Percentiles rank a stretch among this genome's conserved stretches.
Conservation (phyloP, 2,329 filamentous ascomycete genomes). For the Fusarium protoensiforme region DNA sequence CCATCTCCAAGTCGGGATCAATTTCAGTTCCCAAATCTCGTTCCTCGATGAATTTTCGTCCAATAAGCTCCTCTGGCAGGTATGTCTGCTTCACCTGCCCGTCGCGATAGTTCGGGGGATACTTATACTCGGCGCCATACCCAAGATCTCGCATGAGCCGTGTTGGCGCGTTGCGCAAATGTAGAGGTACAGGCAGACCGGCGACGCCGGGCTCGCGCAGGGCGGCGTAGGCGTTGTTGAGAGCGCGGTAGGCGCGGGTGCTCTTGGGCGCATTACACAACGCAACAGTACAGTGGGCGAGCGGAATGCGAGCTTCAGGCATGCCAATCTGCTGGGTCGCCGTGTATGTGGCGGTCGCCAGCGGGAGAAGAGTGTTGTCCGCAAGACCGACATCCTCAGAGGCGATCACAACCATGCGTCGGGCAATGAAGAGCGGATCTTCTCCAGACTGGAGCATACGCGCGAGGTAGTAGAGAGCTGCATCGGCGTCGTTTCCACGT, state of each 20-base stretch:
- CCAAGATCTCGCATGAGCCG: constrained; percentile 92
- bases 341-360: constrained; percentile 87
- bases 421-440: constrained; percentile 91
- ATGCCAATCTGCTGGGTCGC: constrained; percentile 94
- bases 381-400: constrained; percentile 94
- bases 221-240: constrained; percentile 83
- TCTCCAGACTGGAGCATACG: constrained; percentile 97
- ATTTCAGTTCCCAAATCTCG: constrained; percentile 81
- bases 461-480: constrained; percentile 91
- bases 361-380: constrained; percentile 82
- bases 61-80: constrained; percentile 80
- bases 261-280: constrained; percentile 85
- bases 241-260: constrained; percentile 83
- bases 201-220: constrained; percentile 87
- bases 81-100: constrained; percentile 90
- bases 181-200: constrained; percentile 82
- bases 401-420: constrained; percentile 93
- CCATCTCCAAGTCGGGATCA: constrained; percentile 73
- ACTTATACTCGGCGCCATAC: constrained; percentile 93
- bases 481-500: constrained; percentile 86
- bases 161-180: constrained; percentile 92
- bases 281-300: constrained; percentile 88
- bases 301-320: constrained; percentile 92
- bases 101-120: constrained; percentile 89
- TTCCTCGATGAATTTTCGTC: constrained; percentile 81